phyloP scores from a whole-genome alignment of 495 filamentous ascomycete species.

The Tetracladium setigerum region DNA sequence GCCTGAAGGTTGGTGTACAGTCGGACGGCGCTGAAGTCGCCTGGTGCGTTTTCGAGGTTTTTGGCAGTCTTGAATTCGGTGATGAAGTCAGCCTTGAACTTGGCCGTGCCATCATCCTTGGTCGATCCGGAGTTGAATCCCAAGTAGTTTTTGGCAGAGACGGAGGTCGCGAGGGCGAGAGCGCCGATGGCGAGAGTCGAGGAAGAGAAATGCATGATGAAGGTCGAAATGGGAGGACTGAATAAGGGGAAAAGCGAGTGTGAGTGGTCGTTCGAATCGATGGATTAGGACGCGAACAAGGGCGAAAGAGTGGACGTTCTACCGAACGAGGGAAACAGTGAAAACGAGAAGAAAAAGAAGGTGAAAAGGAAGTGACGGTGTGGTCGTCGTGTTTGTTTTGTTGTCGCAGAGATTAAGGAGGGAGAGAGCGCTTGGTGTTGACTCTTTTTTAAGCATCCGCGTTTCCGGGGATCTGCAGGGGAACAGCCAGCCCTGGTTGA shows the following conservation, averaged over 20 bases:
- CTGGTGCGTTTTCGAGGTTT: constrained; percentile 55
- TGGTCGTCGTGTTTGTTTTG: background rate
- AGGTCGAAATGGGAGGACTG: background rate
- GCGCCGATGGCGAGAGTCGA: constrained; percentile 6
- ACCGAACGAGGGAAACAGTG: background rate
- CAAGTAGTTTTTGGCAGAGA: constrained; percentile 39
- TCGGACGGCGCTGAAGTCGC: constrained; percentile 64
- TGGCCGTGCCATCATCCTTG: constrained; percentile 48
- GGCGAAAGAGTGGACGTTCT: too few relatives aligned
- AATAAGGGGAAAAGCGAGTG: background rate
- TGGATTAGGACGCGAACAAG: background rate
- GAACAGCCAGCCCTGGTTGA: too few relatives aligned
- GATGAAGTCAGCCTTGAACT: constrained; percentile 59
- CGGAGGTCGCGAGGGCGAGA: background rate
- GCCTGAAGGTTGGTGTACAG: constrained; percentile 43
- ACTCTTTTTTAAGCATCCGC: too few relatives aligned
- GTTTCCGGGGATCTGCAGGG: too few relatives aligned
- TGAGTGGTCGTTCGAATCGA: background rate
- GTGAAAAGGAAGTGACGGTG: background rate
- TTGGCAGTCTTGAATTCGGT: constrained; percentile 64
- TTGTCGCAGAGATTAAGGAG: too few relatives aligned
- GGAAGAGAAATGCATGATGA: constrained; percentile 7
- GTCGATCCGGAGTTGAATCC: constrained; percentile 79
- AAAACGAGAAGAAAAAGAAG: background rate
- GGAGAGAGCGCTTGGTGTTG: too few relatives aligned